These are phyloP conservation scores for Spiromastix sp. DNA, from an alignment of 2,329 filamentous ascomycete genomes.

Conservation along the genomic window DNA sequence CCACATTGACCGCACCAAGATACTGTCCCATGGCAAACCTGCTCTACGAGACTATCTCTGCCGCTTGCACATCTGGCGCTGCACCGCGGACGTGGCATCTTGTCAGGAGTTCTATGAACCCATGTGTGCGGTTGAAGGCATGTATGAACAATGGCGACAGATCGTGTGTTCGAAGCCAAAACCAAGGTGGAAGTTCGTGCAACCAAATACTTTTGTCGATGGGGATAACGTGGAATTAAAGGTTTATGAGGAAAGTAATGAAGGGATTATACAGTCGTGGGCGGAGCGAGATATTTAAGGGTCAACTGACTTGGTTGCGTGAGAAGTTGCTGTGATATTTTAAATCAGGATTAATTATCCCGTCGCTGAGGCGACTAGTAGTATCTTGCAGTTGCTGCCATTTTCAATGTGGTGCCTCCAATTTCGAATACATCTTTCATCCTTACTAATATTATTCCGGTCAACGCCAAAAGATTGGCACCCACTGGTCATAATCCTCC, in stretches of 20 bases:
- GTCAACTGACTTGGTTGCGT: background rate
- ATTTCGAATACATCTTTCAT: no score
- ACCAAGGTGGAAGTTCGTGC: slow-evolving; percentile 52
- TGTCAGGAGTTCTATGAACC: slow-evolving; percentile 49
- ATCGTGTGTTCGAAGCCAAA: slow-evolving; percentile 48
- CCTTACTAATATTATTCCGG: no score
- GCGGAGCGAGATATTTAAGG: slow-evolving; percentile 23
- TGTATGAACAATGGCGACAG: slow-evolving; percentile 44
- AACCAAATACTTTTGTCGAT: slow-evolving; percentile 47
- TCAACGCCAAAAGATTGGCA: slow-evolving; percentile 3
- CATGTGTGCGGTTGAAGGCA: slow-evolving; percentile 44
- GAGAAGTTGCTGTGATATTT: slow-evolving; percentile 3
- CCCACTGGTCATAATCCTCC: background rate
- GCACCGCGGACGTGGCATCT: slow-evolving; percentile 46
- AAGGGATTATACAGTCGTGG: slow-evolving; percentile 46
- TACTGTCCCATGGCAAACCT: slow-evolving; percentile 44
- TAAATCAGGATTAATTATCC: background rate
- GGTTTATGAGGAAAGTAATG: slow-evolving; percentile 47
- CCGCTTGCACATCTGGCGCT: slow-evolving; percentile 52
- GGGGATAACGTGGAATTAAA: slow-evolving; percentile 37
- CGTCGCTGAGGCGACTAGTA: background rate
- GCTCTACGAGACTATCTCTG: slow-evolving; percentile 50
- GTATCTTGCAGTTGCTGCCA: slow-evolving; percentile 1
- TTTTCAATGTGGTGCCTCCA: background rate
- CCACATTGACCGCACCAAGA: slow-evolving; percentile 47